Conservation (phyloP, 352 stramenopile genomes). For the Globisporangium apiculatum region DNA sequence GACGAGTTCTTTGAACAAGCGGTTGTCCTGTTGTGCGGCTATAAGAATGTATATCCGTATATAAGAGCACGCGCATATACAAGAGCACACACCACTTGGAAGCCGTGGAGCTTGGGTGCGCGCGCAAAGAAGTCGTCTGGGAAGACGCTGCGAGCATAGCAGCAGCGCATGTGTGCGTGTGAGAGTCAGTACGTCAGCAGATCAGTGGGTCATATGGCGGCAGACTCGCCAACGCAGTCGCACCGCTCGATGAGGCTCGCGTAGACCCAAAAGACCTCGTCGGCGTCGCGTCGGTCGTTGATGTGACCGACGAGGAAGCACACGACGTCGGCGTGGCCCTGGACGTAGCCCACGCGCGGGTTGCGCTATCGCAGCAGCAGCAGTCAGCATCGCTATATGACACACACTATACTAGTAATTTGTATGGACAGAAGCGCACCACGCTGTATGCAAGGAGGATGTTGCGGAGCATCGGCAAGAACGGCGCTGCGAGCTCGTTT, state of each 20-base stretch:
- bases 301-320: constrained; percentile 59
- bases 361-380: constrained; percentile 28
- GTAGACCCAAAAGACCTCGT: constrained; percentile 72
- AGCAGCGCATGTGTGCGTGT: neutral
- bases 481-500: constrained; percentile 16
- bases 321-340: constrained; percentile 64
- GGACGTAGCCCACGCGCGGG: constrained; percentile 63
- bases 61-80: neutral
- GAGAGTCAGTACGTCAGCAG: neutral
- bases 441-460: constrained; percentile 57
- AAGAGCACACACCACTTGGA: constrained; percentile 47
- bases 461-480: constrained; percentile 34
- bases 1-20: constrained; percentile 50
- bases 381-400: neutral
- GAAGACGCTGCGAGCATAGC: constrained; percentile 31
- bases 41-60: too few relatives aligned
- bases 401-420: neutral
- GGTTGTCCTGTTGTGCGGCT: constrained; percentile 32
- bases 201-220: neutral
- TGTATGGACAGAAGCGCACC: constrained; percentile 19
- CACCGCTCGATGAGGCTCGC: constrained; percentile 56
- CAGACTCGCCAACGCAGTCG: neutral
- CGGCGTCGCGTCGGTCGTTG: constrained; percentile 31
- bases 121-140: constrained; percentile 69
- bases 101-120: constrained; percentile 57